phyloP scores from a whole-genome alignment of 768 basidiomycete species.

The Cystofilobasidium ferigula region DNA sequence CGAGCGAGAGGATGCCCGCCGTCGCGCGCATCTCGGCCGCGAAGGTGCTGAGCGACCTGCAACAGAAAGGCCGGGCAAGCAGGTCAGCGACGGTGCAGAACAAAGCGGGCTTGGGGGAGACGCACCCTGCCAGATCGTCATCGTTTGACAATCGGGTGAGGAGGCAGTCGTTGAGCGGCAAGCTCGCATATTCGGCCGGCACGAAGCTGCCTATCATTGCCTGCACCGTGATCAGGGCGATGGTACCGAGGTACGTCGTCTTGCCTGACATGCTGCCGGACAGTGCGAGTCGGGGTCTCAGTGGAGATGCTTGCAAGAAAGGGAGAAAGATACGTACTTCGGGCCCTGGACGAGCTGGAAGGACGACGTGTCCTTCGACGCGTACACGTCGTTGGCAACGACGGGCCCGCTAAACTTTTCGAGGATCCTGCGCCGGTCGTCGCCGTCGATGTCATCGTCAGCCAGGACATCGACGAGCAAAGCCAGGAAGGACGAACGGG shows the following conservation, averaged over 20 bases:
- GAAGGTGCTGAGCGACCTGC: conserved; percentile 77
- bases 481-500: conserved; percentile 40
- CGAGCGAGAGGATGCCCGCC: conserved; percentile 76
- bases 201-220: conserved; percentile 41
- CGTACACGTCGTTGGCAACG: conserved; percentile 83
- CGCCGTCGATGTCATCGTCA: too few species aligned
- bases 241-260: conserved; percentile 63
- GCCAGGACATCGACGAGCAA: not conserved
- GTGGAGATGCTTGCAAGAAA: conserved; percentile 15
- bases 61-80: not conserved
- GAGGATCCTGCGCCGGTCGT: conserved; percentile 12
- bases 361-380: conserved; percentile 57
- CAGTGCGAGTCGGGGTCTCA: conserved; percentile 17
- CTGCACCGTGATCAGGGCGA: conserved; percentile 46
- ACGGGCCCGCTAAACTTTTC: conserved; percentile 42
- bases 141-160: conserved; percentile 86
- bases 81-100: conserved; percentile 46
- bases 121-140: conserved; percentile 30
- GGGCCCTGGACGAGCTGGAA: conserved; percentile 91
- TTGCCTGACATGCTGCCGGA: conserved; percentile 68
- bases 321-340: conserved; percentile 31
- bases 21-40: conserved; percentile 86
- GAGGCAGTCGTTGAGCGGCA: conserved; percentile 74
- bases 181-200: conserved; percentile 85
- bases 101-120: not conserved